Base-by-base conservation (phyloP, 306 rosid genomes). In the Gastrolobium bilobum region DNA sequence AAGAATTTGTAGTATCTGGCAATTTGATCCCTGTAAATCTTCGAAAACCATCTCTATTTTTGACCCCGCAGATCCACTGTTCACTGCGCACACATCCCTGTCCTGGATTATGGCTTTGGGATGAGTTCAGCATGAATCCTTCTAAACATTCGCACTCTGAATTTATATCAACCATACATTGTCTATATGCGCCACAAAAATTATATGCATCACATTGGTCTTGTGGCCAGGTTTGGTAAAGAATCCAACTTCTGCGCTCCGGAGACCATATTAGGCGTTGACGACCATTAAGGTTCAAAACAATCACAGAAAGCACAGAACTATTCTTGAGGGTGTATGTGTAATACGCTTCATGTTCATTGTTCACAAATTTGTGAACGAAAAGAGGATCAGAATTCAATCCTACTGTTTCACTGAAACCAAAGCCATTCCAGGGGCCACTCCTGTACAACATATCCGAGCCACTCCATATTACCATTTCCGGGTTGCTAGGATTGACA, bases 401-500 rank as follows among this genome's bases (percentile, higher is more conserved):
- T 1, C 1, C 38, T 0, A 77, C 47, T 7, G n/a, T 11, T 29
- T 90, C 88, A 38, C 74, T 77, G 64, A 69, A 56, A 1, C 8
- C n/a, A 43, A 68, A 2, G 4, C 91, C 89, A 70, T 82, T 82
- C 91, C 89, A 89, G 7, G 91, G 96, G 0, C 89, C 86, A n/a
- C 67, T 68, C 6, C 93, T 67, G 4, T 61, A 13, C 50, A 9
- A 80, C 52, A 69, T 57, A 6, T 10, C 2, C 1, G 72, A 53
- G 1, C 82, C 89, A 1, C 47, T 66, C 84, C 86, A 78, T 58
- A 84, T 64, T 0, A 60, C 40, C 0, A 73, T 10, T 61, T 91
- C 93, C 0, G 90, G 91, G 37, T 51, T 71, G 5, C 11, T 50
- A 26, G 39, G 78, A 38, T 46, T 79, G 4, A 30, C 78, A 8